Conservation (phyloP, 768 basidiomycete species). For the Tulasnella sp. region DNA sequence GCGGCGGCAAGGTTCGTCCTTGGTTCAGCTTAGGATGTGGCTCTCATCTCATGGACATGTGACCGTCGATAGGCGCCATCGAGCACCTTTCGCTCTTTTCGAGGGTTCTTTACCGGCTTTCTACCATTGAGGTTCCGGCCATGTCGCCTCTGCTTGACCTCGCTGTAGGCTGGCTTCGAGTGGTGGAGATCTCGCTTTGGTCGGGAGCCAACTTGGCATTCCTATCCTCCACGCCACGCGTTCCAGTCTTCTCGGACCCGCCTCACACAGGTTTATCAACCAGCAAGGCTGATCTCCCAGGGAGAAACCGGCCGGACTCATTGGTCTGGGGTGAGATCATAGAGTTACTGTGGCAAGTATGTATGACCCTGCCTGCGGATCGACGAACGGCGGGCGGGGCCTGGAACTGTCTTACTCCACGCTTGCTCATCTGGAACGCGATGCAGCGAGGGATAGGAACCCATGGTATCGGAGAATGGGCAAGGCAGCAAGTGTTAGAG, state of each 20-base stretch:
- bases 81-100: background rate
- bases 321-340: conserved; percentile 40
- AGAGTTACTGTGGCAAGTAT: conserved; percentile 44
- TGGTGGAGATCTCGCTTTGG: background rate
- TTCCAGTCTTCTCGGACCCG: conserved; percentile 22
- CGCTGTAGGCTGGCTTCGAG: background rate
- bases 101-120: background rate
- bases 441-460: conserved; percentile 26
- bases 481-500: conserved; percentile 31
- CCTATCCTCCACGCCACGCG: background rate
- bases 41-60: background rate
- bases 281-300: conserved; percentile 22
- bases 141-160: conserved; percentile 13
- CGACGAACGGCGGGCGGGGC: conserved; percentile 19
- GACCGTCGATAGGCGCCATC: conserved; percentile 2
- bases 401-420: conserved; percentile 45
- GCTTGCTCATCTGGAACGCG: conserved; percentile 47
- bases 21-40: background rate
- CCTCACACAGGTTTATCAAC: conserved; percentile 30
- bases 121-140: background rate
- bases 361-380: conserved; percentile 31
- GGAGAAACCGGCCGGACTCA: background rate
- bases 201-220: background rate
- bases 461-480: conserved; percentile 38
- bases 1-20: background rate